phyloP scores from a whole-genome alignment of 345 rosid genomes.

The Sisymbrium altissimum region DNA sequence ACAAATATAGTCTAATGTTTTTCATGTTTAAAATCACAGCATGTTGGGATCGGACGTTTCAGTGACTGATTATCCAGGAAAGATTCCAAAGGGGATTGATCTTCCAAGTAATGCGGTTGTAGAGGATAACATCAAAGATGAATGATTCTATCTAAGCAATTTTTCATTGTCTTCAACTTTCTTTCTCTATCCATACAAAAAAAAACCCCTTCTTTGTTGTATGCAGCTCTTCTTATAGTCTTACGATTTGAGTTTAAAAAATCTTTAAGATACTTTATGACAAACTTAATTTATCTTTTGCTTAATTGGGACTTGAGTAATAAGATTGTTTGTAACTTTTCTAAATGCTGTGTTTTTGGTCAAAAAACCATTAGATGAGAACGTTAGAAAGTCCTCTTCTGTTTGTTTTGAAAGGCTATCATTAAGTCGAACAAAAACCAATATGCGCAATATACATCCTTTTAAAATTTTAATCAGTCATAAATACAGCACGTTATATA shows the following conservation, averaged over 20 bases:
- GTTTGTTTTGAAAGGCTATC: neutral
- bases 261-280: neutral
- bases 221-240: constrained; percentile 25
- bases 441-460: neutral
- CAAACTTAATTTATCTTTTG: neutral
- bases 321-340: neutral
- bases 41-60: constrained; percentile 64
- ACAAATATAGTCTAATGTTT: neutral
- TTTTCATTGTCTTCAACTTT: constrained; percentile 16
- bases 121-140: constrained; percentile 24
- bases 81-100: constrained; percentile 62
- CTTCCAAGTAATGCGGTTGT: constrained; percentile 45
- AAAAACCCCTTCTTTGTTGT: constrained; percentile 1
- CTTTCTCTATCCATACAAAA: neutral
- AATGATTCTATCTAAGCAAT: neutral
- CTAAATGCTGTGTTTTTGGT: neutral
- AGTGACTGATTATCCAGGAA: constrained; percentile 75
- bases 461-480: neutral
- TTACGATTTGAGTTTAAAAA: neutral
- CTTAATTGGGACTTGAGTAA: neutral
- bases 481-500: neutral
- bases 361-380: neutral
- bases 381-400: neutral
- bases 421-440: neutral
- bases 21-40: constrained; percentile 34